phyloP scores from a whole-genome alignment of 306 rosid species.

The Herpetospermum pedunculosum region DNA sequence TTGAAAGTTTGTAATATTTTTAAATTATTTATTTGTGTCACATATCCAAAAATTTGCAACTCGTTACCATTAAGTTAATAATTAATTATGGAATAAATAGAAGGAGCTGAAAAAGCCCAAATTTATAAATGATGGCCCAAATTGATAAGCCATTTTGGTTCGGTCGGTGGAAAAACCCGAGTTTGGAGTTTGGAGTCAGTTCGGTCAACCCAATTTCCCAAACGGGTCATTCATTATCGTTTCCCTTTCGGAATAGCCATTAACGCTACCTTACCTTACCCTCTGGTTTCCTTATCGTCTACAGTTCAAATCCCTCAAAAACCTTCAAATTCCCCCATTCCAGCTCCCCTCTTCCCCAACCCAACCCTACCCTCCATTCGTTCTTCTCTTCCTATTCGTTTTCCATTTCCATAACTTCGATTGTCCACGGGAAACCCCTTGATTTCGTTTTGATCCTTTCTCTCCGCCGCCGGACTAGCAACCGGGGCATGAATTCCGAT shows the following conservation, averaged over 20 bases:
- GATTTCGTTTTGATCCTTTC: background rate
- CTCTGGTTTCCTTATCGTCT: slow-evolving; percentile 11
- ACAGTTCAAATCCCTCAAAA: background rate
- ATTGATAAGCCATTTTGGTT: too few relatives aligned
- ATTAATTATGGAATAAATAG: background rate
- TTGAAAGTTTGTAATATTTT: too few relatives aligned
- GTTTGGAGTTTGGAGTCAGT: background rate
- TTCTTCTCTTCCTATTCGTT: background rate
- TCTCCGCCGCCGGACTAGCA: background rate
- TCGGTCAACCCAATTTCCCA: slow-evolving; percentile 9
- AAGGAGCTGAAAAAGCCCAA: background rate
- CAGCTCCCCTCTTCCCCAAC: background rate
- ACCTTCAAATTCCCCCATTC: slow-evolving; percentile 1
- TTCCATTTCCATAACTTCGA: background rate
- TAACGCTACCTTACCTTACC: slow-evolving; percentile 14
- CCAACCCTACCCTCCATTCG: background rate
- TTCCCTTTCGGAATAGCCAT: background rate
- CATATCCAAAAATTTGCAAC: too few relatives aligned
- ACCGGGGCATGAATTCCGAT: background rate
- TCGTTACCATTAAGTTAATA: too few relatives aligned
- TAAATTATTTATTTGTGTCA: too few relatives aligned
- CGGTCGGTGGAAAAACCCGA: background rate
- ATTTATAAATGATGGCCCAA: too few relatives aligned
- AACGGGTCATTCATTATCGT: slow-evolving; percentile 1
- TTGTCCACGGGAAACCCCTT: background rate